phyloP scores from a whole-genome alignment of 1,284 basidiomycete species.

The Sporisorium sorghi region DNA sequence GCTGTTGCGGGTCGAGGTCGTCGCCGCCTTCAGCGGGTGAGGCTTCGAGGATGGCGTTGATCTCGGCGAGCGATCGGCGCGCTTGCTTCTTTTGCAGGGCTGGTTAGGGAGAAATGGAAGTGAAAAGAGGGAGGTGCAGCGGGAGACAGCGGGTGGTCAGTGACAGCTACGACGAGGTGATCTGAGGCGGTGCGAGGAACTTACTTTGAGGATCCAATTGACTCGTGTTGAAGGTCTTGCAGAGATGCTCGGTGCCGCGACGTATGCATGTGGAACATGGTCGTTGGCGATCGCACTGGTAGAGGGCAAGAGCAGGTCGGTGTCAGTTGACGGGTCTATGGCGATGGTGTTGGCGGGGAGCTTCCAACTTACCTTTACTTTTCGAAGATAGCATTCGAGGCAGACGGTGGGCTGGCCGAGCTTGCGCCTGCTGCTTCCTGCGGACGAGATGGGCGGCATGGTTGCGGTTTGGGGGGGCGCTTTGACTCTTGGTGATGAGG shows the following conservation, averaged over 20 bases:
- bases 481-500: not conserved
- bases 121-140: not conserved
- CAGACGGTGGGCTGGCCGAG: constrained; percentile 51
- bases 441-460: constrained; percentile 38
- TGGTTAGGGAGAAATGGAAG: no score
- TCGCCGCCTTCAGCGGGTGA: constrained; percentile 10
- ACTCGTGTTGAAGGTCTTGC: constrained; percentile 54
- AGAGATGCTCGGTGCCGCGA: constrained; percentile 47
- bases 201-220: constrained; percentile 48
- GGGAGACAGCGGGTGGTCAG: not conserved
- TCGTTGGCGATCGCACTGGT: constrained; percentile 47
- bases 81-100: constrained; percentile 53
- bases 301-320: not conserved
- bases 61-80: constrained; percentile 42
- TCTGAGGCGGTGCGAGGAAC: constrained; percentile 1
- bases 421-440: constrained; percentile 51
- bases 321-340: not conserved
- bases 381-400: constrained; percentile 52
- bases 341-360: not conserved
- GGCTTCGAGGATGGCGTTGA: constrained; percentile 39
- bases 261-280: constrained; percentile 44
- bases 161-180: not conserved
- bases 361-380: constrained; percentile 43
- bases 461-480: not conserved
- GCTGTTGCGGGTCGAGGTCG: constrained; percentile 35